Conservation (phyloP, 148 eudicot genomes). For the Selenicereus undatus region DNA sequence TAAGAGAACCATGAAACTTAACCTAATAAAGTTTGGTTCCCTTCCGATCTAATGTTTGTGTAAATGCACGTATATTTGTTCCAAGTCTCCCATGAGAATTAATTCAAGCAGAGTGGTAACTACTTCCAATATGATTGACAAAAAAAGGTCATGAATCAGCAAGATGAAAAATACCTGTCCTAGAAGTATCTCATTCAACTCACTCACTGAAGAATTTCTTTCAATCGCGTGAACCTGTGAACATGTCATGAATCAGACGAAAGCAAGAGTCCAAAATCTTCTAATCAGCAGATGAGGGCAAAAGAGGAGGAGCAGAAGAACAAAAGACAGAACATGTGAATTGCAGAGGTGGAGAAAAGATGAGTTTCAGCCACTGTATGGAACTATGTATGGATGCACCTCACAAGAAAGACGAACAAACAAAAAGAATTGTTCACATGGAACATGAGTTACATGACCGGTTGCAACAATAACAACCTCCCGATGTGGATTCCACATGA, state of each 20-base stretch:
- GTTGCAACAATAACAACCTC: no score
- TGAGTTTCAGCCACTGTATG: not conserved
- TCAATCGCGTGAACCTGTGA: conserved; percentile 89
- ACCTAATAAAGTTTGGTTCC: not conserved
- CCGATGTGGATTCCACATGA: no score
- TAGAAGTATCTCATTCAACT: conserved; percentile 86
- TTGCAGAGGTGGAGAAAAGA: not conserved
- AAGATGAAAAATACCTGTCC: conserved; percentile 66
- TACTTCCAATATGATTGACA: not conserved
- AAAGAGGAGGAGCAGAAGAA: not conserved
- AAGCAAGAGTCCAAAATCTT: not conserved
- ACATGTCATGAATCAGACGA: conserved; percentile 21
- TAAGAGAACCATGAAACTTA: no score
- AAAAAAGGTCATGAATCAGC: not conserved
- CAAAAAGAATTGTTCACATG: not conserved
- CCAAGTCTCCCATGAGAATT: not conserved
- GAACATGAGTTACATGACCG: no score
- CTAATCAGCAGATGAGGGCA: not conserved
- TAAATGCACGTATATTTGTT: not conserved
- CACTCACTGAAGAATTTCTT: conserved; percentile 96
- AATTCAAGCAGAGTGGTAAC: not conserved
- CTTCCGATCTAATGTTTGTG: not conserved
- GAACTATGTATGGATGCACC: not conserved
- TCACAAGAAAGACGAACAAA: not conserved
- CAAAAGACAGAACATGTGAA: not conserved